Base-by-base conservation (phyloP, 768 basidiomycete species). In the Termitomyces sp. region DNA sequence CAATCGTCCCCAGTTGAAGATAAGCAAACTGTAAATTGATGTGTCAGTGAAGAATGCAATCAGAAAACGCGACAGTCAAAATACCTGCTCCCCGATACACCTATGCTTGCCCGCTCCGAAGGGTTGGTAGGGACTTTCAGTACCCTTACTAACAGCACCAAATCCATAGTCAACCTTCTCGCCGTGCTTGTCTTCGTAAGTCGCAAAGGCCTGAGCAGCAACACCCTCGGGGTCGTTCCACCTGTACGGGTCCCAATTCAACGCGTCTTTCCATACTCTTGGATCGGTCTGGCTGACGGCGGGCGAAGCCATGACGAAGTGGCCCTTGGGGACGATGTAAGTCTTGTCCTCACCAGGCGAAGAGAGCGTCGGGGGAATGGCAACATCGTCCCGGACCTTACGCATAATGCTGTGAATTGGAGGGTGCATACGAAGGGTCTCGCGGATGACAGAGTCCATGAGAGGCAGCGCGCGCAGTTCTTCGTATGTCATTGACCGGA, bases 151-250 rank as follows among this genome's bases (percentile, higher is more conserved):
- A 55, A 99, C 91, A 62, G 88, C 85, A 57, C 97, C 97, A 73
- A 93, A 99, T 2, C 97, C 97, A 69, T 90, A 99, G 74, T 99
- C 97, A 63, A 98, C 80, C 79, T 95, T 95, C 74, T 96, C 93
- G 59, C 92, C 90, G 36, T 75, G 74, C 67, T 87, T 87, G 67
- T 91, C 91, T 44, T 77, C 74, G 69, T 97, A 94, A 65, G 83
- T 80, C 68, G 85, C 86, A 68, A 85, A 85, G 16, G 94, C 94
- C 70, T 87, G 81, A 28, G 88, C 87, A 4, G 92, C 94, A 45
- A 90, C 82, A 68, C 93, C 94, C 61, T 90, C 85, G 22, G 86
- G 82, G 67, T 97, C 95, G 45, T 81, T 82, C 96, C 96, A 99
- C 64, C 96, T 82, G 40, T 76, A 71, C 0, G 94, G 94, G 55